Evolutionary conservation across 202 grass and related monocot species (phyloP).

Genomic region (Elaeis oleifera): DNA sequence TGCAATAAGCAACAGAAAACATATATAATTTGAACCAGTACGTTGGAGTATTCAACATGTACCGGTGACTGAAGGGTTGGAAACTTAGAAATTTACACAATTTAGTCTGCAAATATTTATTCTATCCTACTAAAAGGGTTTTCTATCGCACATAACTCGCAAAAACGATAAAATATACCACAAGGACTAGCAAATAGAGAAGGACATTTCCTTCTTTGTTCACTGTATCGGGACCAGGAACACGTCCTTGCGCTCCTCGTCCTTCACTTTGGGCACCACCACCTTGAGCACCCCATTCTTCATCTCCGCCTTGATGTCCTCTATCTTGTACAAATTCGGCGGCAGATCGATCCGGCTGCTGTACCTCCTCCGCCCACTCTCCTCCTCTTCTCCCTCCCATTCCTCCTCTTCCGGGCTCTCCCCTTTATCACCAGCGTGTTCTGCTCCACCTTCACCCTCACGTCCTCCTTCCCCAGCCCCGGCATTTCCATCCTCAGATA

Average conservation of each 20-base stretch:
- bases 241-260: constrained; percentile 60
- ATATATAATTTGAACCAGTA: too few species aligned
- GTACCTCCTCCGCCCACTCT: constrained; percentile 29
- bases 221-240: constrained; percentile 64
- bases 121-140: too few species aligned
- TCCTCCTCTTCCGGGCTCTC: too few species aligned
- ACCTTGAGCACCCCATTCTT: constrained; percentile 87
- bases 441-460: constrained; percentile 5
- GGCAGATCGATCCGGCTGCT: constrained; percentile 52
- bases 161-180: too few species aligned
- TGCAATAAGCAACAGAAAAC: too few species aligned
- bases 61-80: too few species aligned
- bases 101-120: too few species aligned
- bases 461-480: constrained; percentile 7
- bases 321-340: constrained; percentile 46
- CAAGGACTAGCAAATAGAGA: too few species aligned
- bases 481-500: constrained; percentile 11
- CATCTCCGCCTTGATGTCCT: constrained; percentile 85
- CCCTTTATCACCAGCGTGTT: constrained; percentile 54
- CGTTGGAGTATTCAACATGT: too few species aligned
- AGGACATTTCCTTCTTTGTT: not conserved
- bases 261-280: constrained; percentile 71
- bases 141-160: too few species aligned
- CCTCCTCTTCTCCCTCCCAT: constrained; percentile 49
- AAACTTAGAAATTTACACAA: too few species aligned